These are phyloP conservation scores for Fusarium nodosum DNA, from an alignment of 2,329 filamentous ascomycete genomes.

Conservation along the genomic window DNA sequence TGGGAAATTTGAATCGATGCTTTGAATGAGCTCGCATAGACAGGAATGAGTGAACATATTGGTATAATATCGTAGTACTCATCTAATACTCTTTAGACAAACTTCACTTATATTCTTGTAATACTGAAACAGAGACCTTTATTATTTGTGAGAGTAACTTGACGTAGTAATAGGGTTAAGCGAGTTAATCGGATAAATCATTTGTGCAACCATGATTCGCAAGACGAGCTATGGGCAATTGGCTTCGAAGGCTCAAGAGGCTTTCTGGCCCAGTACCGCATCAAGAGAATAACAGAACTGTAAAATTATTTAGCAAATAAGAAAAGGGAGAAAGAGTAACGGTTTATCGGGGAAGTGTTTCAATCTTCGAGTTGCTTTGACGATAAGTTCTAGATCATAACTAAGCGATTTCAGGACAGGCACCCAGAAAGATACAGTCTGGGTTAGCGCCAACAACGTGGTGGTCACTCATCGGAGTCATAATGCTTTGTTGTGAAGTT, in stretches of 20 bases:
- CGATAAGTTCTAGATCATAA: not conserved
- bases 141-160: not conserved
- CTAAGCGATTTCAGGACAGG: constrained; percentile 7
- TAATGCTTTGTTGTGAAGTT: too few relatives aligned
- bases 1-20: too few relatives aligned
- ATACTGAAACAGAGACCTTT: not conserved
- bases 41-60: too few relatives aligned
- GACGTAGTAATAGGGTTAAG: not conserved
- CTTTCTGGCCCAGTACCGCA: not conserved
- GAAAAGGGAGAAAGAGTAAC: not conserved
- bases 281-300: not conserved
- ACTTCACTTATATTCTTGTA: not conserved
- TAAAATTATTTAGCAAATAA: not conserved
- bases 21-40: too few relatives aligned
- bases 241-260: not conserved
- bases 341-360: not conserved
- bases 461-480: too few relatives aligned
- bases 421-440: not conserved
- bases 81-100: not conserved
- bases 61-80: not conserved
- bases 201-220: not conserved
- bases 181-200: not conserved
- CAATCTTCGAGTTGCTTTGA: not conserved
- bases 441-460: not conserved
- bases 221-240: not conserved